phyloP scores from a whole-genome alignment of 495 filamentous ascomycete species.

The Jackrogersella minutella region DNA sequence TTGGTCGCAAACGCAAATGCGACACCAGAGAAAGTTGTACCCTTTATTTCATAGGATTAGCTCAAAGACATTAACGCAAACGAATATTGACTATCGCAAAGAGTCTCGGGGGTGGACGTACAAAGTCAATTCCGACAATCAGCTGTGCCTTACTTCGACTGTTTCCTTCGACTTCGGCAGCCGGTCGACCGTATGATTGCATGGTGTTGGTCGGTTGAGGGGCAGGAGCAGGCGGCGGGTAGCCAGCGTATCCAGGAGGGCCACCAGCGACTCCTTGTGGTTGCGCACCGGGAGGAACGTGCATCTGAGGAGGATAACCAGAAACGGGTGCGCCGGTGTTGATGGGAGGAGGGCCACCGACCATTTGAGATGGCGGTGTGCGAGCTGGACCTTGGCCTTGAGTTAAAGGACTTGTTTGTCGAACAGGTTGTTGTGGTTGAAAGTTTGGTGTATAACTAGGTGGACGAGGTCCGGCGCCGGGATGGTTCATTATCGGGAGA shows the following conservation, averaged over 20 bases:
- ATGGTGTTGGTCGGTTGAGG: conserved; percentile 50
- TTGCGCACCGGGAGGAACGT: conserved; percentile 59
- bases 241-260: conserved; percentile 54
- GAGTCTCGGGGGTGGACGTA: conserved; percentile 52
- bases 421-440: conserved; percentile 58
- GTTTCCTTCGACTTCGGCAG: conserved; percentile 86
- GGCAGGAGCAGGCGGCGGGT: conserved; percentile 54
- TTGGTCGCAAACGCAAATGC: conserved; percentile 80
- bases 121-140: conserved; percentile 84
- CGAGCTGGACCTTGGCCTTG: conserved; percentile 57
- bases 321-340: conserved; percentile 66
- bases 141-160: conserved; percentile 82
- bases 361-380: conserved; percentile 67
- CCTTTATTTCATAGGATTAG: conserved; percentile 55
- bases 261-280: conserved; percentile 58
- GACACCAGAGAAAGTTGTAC: conserved; percentile 78
- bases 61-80: not conserved
- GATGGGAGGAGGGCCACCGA: conserved; percentile 75
- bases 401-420: conserved; percentile 58
- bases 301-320: conserved; percentile 63
- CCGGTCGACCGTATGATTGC: conserved; percentile 49
- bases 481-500: conserved; percentile 65
- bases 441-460: conserved; percentile 78
- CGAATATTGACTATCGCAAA: not conserved
- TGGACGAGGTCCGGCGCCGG: conserved; percentile 66